These are phyloP conservation scores for Auxenochlorella pyrenoidosa DNA, from an alignment of 139 green algal genomes.

Conservation along the genomic window DNA sequence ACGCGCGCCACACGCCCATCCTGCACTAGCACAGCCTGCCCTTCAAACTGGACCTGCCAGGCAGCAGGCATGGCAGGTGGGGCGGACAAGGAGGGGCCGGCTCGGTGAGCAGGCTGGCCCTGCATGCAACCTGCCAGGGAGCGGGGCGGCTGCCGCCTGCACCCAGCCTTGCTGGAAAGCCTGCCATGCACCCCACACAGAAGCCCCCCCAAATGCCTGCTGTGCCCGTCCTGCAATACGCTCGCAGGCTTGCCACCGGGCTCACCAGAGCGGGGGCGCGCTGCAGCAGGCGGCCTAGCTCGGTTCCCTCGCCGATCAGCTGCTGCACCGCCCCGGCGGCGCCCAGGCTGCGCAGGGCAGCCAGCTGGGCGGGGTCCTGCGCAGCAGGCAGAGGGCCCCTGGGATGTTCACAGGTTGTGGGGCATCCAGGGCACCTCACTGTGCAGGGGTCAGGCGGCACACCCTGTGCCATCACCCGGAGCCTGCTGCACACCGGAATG, in stretches of 20 bases:
- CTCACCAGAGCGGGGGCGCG: neutral
- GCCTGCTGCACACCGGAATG: too few relatives aligned
- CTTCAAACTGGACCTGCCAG: conserved; percentile 12
- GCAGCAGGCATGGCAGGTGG: neutral
- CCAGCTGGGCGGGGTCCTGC: neutral
- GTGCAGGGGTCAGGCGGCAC: too few relatives aligned
- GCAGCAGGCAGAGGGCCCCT: too few relatives aligned
- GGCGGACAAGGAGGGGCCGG: neutral
- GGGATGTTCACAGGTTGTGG: too few relatives aligned
- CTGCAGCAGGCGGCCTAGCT: conserved; percentile 4
- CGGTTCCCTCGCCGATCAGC: neutral
- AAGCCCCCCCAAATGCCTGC: neutral
- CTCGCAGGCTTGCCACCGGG: too few relatives aligned
- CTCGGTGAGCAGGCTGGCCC: too few relatives aligned
- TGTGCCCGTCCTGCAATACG: neutral
- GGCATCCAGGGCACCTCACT: too few relatives aligned
- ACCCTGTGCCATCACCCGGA: too few relatives aligned
- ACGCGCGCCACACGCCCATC: neutral
- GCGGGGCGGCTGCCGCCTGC: too few relatives aligned
- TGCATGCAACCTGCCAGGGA: too few relatives aligned
- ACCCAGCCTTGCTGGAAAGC: neutral
- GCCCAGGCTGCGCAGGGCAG: neutral
- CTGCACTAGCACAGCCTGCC: neutral
- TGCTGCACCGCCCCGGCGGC: neutral
- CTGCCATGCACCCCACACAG: neutral